Evolutionary conservation across 768 basidiomycete species (phyloP), one percentile per base, ranked within the genome.

Genomic region (Gymnopilus dilepis): DNA sequence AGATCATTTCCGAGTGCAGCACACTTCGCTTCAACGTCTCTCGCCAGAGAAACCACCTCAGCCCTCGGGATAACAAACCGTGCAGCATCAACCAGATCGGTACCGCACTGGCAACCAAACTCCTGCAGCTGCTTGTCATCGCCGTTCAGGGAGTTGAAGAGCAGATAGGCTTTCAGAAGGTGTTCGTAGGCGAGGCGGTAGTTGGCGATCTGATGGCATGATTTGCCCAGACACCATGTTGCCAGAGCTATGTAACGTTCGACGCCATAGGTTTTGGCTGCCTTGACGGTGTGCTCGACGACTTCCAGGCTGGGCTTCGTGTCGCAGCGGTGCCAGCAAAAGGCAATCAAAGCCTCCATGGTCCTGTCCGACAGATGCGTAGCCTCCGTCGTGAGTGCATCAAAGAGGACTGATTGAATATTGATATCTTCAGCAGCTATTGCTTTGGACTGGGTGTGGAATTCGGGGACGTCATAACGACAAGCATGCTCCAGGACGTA

Each of bases 401-500:
- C 33, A 43, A 61, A 53, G 19, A 65, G 51, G 50, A 65, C 34
- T n/a, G 63, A 65, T 12, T 65, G 63, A 30, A 65, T 61, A 40
- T 65, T 65, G 17, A 60, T 52, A 21, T 65, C 52, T 40, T 54
- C 52, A 54, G 52, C 52, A 1, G 34, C 63, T 17, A 64, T 52
- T 6, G 50, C 55, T 30, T 64, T 56, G 22, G 63, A 60, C 33
- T 60, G 56, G 13, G 47, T 40, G 8, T 42, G 45, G 19, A 64
- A 64, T 13, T 26, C 12, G 6, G 63, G 17, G 19, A 60, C 63
- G 17, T 64, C 51, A 31, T 60, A 64, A 21, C 54, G 63, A 34
- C 47, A 60, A 11, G 48, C 55, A 6, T 64, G 58, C 38, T 64
- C 63, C 3, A 60, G 54, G 24, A 64, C 58, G 22, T 64, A 64